Evolutionary conservation across 352 stramenopile genomes (phyloP), one percentile per base, ranked within the genome.

Genomic region (Phytophthora pinifolia): DNA sequence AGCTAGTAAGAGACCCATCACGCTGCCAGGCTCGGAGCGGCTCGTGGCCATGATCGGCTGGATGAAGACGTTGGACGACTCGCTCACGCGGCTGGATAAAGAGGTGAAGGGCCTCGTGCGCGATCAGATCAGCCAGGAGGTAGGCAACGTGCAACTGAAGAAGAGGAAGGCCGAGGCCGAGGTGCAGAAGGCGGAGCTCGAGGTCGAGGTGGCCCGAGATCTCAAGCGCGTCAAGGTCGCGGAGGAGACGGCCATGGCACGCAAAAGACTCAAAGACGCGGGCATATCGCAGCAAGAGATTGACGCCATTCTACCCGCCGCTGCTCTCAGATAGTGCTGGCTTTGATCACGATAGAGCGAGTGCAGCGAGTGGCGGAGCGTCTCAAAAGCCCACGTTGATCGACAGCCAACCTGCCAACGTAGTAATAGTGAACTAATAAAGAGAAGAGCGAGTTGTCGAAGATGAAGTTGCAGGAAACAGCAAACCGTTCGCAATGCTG

Each of bases 41-140:
- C 50, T 67, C 18, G 46, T 67, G 49, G 48, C 56, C 10, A 59
- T 70, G 56, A 66, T 70, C 20, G 48, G 62, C 31, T 69, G 61
- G 61, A 65, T 69, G 55, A 69, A 69, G 33, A 61, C 55, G 29
- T 45, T 69, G 55, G 61, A 69, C 37, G 61, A 69, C 52, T 54
- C 55, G 9, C 49, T 70, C 15, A 70, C 50, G 17, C 41, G 18
- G 12, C 45, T 70, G 9, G 62, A 70, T 36, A 62, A 59, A 27
- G 56, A 70, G 41, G 62, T 70, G 14, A 62, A 63, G 30, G 50
- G n/a, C 12, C 51, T 70, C 8, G 39, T 70, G 6, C 46, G 25
- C 5, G 41, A 59, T 3, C 57, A 66, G 12, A 62, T 70, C 37
- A 63, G 31, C 30, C 44, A 67, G 15, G 62, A 70, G 38, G 49